Base-by-base conservation (phyloP, 257 asterid species). In the Primulina eburnea region DNA sequence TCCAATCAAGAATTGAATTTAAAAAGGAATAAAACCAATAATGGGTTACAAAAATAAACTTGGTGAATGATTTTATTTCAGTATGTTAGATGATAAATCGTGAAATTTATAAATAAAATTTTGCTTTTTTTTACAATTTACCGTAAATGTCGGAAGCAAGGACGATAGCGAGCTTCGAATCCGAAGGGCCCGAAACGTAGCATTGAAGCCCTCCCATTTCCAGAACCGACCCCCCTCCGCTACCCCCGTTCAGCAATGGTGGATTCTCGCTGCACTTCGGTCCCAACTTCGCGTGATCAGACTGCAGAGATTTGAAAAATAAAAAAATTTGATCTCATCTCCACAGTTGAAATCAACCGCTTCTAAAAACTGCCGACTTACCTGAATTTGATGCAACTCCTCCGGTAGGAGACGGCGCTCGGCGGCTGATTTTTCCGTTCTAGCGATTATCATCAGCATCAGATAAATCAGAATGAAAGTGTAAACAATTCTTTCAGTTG, bases 211-310 rank as follows among this genome's bases (percentile, higher is more conserved):
- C 92, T 16, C 76, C 92, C 4, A 86, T 4, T 40, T 82, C 75
- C 17, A 64, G 26, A 26, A 82, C 82, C 10, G 78, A 70, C 43
- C 90, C 92, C 64, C 17, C 76, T 16, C 90, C 92, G 34, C 78
- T 76, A 75, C 50, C 75, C 64, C 87, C 76, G 77, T 77, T 78
- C 66, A 83, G 58, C 33, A 60, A 67, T 21, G 95, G 95, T n/a
- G 95, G 89, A 11, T 84, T 83, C 65, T 77, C 88, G 34, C 86
- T 81, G 83, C 90, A 83, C 75, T 81, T 79, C 16, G 85, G 81
- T 14, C 89, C 90, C 59, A 90, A 78, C 89, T 84, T 88, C 35
- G 16, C 7, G 43, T 18, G 21, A 38, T 20, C 37, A 34, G 60
- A 26, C n/a, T 18, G 11, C 29, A 29, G 64, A 55, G 55, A 2